Conservation (phyloP, 176 grass and related monocot genomes). For the Zizania latifolia region DNA sequence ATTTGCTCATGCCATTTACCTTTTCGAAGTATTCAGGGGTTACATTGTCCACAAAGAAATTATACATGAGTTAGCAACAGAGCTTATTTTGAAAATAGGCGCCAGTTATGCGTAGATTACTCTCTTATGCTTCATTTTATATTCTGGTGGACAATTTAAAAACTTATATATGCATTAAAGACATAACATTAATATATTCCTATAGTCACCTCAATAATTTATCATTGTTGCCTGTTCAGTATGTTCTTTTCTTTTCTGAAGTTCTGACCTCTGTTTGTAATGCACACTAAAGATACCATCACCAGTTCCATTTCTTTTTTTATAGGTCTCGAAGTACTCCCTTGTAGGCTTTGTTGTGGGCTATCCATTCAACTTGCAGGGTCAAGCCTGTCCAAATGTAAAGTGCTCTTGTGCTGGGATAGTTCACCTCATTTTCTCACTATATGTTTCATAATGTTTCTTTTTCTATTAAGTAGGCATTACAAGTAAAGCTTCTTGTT, state of each 20-base stretch:
- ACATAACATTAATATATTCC: neutral
- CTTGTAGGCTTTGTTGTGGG: conserved; percentile 69
- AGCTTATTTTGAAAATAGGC: neutral
- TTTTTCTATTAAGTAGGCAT: conserved; percentile 49
- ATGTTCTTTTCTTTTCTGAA: neutral
- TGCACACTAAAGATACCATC: neutral
- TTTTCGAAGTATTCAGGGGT: neutral
- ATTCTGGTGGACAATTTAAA: neutral
- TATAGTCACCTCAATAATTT: neutral
- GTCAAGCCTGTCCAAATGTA: conserved; percentile 56
- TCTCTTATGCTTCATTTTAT: too few species aligned
- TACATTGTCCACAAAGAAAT: too few species aligned
- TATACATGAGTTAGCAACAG: neutral
- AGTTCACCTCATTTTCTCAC: neutral
- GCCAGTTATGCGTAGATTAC: neutral
- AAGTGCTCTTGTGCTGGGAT: conserved; percentile 2
- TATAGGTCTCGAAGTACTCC: conserved; percentile 56
- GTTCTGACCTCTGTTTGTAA: neutral
- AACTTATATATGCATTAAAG: neutral
- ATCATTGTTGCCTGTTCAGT: neutral
- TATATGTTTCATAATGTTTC: conserved; percentile 36
- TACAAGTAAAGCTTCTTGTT: conserved; percentile 77
- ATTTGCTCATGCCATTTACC: conserved; percentile 8
- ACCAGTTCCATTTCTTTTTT: conserved; percentile 7
- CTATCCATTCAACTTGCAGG: conserved; percentile 68